Evolutionary conservation across 805 yeast species (phyloP), one percentile per base, ranked within the genome.

Genomic region (Metschnikowia arizonensis): DNA sequence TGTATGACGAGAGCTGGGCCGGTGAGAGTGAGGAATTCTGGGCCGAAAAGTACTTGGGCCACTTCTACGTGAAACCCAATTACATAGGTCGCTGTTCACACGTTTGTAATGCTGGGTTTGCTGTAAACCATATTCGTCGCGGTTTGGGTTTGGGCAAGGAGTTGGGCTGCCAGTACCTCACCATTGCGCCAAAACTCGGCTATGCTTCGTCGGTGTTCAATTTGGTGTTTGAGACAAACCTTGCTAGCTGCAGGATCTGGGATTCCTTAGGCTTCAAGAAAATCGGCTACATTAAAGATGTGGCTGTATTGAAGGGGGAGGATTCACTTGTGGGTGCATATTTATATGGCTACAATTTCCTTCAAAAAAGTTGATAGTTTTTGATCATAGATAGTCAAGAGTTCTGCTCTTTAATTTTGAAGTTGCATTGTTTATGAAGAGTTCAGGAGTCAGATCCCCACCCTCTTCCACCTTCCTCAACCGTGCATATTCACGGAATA

Each of bases 151-250:
- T 87, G 12, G 97, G 96, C 1, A 72, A 66, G 29, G 74, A 74
- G n/a, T 58, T 90, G 58, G 97, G 95, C 4, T 66, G 67, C 45
- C 66, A 75, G 34, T 90, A 86, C 59, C 59, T 88, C 36, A 60
- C 65, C 41, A 81, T 83, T 79, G 97, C 93, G 0, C 90, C 95
- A 0, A 57, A 73, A 40, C 65, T 90, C 26, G 96, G 96, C 0
- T 90, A 83, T 64, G 78, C 74, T 5, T 87, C 87, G 57, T 83
- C 91, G 5, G 91, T 90, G 11, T 90, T 86, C 73, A 90, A 90
- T 63, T 72, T 90, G 40, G 98, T 90, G 0, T 90, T 83, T 59
- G 93, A 74, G 40, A 82, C 89, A 2, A 90, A 90, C 59, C 68
- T 66, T 3, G 96, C 89, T 2, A 85, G 95, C 56, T 61, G 72